phyloP scores from a whole-genome alignment of 2,329 filamentous ascomycete genomes.

The Aspergillus niger region DNA sequence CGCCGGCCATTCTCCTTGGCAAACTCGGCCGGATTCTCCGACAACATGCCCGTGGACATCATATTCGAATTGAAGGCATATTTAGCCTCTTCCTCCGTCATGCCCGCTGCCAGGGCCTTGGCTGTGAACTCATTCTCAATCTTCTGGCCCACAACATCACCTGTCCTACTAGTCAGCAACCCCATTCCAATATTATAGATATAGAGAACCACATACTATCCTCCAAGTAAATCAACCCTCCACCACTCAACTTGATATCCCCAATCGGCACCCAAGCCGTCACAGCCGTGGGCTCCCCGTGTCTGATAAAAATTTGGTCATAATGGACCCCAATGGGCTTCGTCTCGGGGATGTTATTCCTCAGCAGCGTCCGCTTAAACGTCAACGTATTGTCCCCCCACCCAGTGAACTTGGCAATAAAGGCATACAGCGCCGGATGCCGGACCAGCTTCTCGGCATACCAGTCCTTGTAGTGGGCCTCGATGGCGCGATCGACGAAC shows the following conservation, averaged over 20 bases:
- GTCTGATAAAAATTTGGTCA: constrained; percentile 60
- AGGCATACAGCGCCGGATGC: constrained; percentile 53
- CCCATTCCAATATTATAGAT: neutral
- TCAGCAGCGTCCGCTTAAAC: constrained; percentile 53
- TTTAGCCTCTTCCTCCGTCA: constrained; percentile 56
- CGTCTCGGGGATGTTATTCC: constrained; percentile 60
- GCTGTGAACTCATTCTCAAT: constrained; percentile 47
- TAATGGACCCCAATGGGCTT: constrained; percentile 64
- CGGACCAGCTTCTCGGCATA: constrained; percentile 59
- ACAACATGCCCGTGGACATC: constrained; percentile 58
- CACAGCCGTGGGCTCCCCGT: constrained; percentile 57
- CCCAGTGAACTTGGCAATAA: constrained; percentile 54
- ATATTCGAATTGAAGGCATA: constrained; percentile 62
- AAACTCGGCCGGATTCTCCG: constrained; percentile 52
- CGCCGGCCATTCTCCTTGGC: constrained; percentile 46
- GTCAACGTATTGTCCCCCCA: constrained; percentile 55
- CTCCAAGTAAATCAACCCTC: constrained; percentile 63
- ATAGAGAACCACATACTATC: constrained; percentile 28
- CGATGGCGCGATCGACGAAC: constrained; percentile 55
- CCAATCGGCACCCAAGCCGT: constrained; percentile 63
- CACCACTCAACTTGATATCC: constrained; percentile 56
- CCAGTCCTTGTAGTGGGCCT: constrained; percentile 57
- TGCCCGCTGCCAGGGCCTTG: constrained; percentile 51
- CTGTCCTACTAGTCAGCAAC: constrained; percentile 19
- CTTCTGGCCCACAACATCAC: constrained; percentile 51